These are phyloP conservation scores for Penicillium subrubescens DNA, from an alignment of 495 filamentous ascomycete genomes.

Conservation along the genomic window DNA sequence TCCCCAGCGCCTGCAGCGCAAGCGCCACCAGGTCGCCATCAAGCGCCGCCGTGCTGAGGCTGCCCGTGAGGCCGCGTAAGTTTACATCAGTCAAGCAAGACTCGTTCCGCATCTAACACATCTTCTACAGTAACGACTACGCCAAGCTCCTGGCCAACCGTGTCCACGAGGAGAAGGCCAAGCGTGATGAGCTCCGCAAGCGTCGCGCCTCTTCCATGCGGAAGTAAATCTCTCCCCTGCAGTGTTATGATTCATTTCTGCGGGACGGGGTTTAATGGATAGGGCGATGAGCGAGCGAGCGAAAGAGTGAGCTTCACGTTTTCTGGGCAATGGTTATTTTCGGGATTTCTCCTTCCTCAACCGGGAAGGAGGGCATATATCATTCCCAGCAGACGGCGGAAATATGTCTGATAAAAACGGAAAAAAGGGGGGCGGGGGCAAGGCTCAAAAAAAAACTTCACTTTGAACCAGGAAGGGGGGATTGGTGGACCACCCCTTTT, in stretches of 20 bases:
- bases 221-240: constrained; percentile 62
- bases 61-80: constrained; percentile 98
- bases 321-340: constrained; percentile 23
- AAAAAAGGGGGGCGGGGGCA: background rate
- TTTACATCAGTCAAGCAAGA: constrained; percentile 19
- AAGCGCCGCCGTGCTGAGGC: constrained; percentile 96
- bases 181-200: constrained; percentile 91
- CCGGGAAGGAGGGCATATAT: constrained; percentile 27
- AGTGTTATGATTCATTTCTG: constrained; percentile 39
- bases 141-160: constrained; percentile 90
- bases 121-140: constrained; percentile 71
- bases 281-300: background rate
- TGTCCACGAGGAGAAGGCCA: constrained; percentile 88
- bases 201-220: constrained; percentile 93
- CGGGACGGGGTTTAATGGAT: constrained; percentile 41
- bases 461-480: constrained; percentile 15
- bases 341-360: constrained; percentile 21
- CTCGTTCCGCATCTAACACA: constrained; percentile 32
- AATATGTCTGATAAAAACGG: constrained; percentile 33
- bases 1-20: constrained; percentile 99
- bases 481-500: constrained; percentile 24
- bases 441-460: constrained; percentile 22
- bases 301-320: constrained; percentile 31
- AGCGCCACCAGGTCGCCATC: constrained; percentile 93
- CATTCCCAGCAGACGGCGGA: constrained; percentile 30